Percentiles rank a stretch among this genome's conserved stretches.
These are phyloP conservation scores for Aspergillus fischeri DNA, from an alignment of 2,329 filamentous ascomycete species.

Conservation along the genomic window DNA sequence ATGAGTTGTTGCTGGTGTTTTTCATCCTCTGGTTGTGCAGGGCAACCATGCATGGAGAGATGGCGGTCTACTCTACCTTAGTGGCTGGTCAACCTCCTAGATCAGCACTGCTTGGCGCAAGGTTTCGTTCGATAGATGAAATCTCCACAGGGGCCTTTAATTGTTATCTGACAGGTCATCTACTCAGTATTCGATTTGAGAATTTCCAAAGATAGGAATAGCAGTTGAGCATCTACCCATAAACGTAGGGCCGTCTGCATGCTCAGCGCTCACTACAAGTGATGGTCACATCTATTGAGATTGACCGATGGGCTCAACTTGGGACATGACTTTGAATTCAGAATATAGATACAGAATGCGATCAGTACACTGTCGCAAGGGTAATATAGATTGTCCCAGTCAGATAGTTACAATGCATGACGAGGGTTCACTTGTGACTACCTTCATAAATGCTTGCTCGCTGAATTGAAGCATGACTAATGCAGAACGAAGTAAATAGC, in stretches of 20 bases:
- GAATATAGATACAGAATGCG: not conserved
- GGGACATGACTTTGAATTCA: not conserved
- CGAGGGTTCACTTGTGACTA: not conserved
- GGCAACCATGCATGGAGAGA: conserved; percentile 11
- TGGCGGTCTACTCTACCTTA: not conserved
- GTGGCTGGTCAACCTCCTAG: not conserved
- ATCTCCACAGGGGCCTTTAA: not conserved
- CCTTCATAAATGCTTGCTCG: not conserved
- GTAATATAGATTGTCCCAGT: not conserved
- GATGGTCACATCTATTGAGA: not conserved
- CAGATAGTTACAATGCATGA: not conserved
- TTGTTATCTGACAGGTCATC: not conserved
- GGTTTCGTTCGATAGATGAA: not conserved
- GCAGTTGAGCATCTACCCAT: not conserved
- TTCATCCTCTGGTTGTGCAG: conserved; percentile 13
- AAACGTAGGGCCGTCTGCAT: not conserved
- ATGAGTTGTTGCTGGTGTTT: conserved; percentile 9
- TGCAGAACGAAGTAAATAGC: not conserved
- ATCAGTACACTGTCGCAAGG: not conserved
- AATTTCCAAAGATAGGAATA: not conserved
- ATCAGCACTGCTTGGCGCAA: not conserved
- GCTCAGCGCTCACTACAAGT: not conserved
- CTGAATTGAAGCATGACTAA: not conserved
- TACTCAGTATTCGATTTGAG: not conserved
- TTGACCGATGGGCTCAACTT: not conserved